These are phyloP conservation scores for Debaryomyces robertsiae DNA, from an alignment of 1,139 yeast species.

Conservation along the genomic window DNA sequence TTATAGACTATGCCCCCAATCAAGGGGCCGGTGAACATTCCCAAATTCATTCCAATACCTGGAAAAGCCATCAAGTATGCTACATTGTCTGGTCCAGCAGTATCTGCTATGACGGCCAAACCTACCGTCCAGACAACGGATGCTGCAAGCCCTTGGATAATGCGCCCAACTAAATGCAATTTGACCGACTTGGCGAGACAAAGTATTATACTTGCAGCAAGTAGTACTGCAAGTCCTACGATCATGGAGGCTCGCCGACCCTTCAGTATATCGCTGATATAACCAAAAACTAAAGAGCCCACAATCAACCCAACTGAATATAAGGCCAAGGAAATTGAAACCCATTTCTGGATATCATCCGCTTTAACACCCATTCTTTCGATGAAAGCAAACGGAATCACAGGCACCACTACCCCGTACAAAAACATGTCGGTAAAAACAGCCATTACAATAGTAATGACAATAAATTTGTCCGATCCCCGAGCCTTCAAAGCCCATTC, in stretches of 20 bases:
- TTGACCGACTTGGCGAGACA: constrained; percentile 1
- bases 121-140: constrained; percentile 7
- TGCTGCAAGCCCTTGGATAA: constrained; percentile 4
- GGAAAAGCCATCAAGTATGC: constrained; percentile 5
- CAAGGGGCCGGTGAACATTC: constrained; percentile 3
- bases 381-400: constrained; percentile 4
- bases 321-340: constrained; percentile 3
- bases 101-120: constrained; percentile 5
- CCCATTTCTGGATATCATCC: not conserved
- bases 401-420: constrained; percentile 3
- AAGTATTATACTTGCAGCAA: not conserved
- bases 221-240: not conserved
- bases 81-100: constrained; percentile 1
- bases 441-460: constrained; percentile 1
- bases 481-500: not conserved
- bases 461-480: constrained; percentile 3
- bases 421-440: constrained; percentile 2
- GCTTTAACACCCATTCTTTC: constrained; percentile 1
- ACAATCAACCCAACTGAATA: constrained; percentile 2
- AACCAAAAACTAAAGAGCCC: constrained; percentile 1
- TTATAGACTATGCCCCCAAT: constrained; percentile 3
- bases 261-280: constrained; percentile 2
- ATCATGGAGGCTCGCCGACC: not conserved
- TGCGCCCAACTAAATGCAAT: constrained; percentile 1
- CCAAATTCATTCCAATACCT: constrained; percentile 3